These are phyloP conservation scores for Biscutella laevigata DNA, from an alignment of 441 rosid genomes.

Conservation along the genomic window DNA sequence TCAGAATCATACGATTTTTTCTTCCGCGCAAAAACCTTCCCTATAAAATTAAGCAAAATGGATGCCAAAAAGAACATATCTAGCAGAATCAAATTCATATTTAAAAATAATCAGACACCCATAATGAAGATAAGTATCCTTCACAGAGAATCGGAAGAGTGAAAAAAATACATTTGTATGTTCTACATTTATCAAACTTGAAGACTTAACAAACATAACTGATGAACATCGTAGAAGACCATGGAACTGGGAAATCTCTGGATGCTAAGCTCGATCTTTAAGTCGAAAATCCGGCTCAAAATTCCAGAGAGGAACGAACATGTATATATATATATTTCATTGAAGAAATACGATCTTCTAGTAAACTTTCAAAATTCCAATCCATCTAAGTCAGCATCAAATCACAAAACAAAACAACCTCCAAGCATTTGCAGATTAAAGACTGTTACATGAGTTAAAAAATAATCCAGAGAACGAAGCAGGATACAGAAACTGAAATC, in stretches of 20 bases:
- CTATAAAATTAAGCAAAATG: constrained; percentile 31
- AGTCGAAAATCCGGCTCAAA: background rate
- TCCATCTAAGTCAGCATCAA: background rate
- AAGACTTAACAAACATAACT: background rate
- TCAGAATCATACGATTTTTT: constrained; percentile 51
- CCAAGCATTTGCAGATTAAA: constrained; percentile 1
- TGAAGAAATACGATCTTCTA: background rate
- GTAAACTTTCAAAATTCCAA: background rate
- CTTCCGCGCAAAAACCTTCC: constrained; percentile 57
- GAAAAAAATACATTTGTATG: background rate
- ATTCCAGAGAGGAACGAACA: background rate
- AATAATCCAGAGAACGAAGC: background rate
- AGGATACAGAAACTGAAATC: background rate
- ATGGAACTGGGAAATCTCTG: background rate
- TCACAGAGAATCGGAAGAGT: background rate
- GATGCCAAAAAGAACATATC: constrained; percentile 8
- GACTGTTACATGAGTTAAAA: background rate
- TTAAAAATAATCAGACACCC: background rate
- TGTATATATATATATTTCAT: too few relatives aligned
- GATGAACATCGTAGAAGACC: background rate
- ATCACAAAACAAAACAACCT: constrained; percentile 1
- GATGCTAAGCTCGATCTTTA: background rate
- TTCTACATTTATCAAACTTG: background rate
- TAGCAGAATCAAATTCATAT: constrained; percentile 21
- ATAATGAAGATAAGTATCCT: background rate